These are phyloP conservation scores for Plectosphaerella cucumerina DNA, from an alignment of 2,329 filamentous ascomycete species.

Conservation along the genomic window DNA sequence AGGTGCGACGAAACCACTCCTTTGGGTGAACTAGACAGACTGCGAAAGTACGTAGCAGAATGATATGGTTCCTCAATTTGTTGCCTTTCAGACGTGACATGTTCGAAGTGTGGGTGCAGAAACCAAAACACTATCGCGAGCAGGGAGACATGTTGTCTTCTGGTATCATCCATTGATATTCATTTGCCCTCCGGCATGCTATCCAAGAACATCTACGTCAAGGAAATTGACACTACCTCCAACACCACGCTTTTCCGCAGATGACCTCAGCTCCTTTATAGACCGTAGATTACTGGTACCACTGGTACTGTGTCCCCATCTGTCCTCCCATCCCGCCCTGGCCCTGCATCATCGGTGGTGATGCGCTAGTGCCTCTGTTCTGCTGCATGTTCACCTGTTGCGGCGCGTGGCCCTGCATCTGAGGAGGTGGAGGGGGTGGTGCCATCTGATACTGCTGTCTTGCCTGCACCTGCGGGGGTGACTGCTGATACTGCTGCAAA, in stretches of 20 bases:
- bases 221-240: not conserved
- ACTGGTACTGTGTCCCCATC: not conserved
- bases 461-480: constrained; percentile 20
- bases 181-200: not conserved
- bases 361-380: not conserved
- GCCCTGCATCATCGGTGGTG: not conserved
- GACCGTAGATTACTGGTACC: not conserved
- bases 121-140: not conserved
- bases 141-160: not conserved
- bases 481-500: too few species aligned
- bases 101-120: not conserved
- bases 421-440: constrained; percentile 22
- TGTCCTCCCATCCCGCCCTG: not conserved
- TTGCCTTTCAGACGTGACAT: not conserved
- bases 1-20: not conserved
- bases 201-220: not conserved
- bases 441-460: constrained; percentile 19
- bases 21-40: not conserved
- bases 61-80: not conserved
- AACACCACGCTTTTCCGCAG: not conserved
- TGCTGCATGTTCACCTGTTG: constrained; percentile 7
- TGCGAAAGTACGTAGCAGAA: not conserved
- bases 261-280: not conserved
- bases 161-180: not conserved
- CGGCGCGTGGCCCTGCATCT: constrained; percentile 18